Percentiles rank a stretch among this genome's conserved stretches.
phyloP scores from a whole-genome alignment of 192 early-diverging fungal genomes.

The Umbelopsis ramanniana region DNA sequence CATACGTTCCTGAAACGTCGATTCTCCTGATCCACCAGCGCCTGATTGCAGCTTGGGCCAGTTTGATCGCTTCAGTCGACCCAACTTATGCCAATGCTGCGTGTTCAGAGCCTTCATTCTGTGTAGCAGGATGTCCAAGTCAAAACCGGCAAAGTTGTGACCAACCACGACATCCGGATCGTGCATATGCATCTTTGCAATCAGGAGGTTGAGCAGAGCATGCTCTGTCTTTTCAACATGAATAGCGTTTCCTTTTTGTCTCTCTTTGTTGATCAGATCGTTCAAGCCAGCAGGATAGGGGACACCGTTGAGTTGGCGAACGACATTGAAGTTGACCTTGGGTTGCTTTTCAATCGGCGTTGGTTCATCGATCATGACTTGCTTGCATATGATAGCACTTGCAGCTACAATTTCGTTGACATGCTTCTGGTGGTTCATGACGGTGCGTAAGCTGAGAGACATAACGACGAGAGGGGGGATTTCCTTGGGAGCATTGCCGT shows the following conservation, averaged over 20 bases:
- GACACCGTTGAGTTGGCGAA: conserved; percentile 74
- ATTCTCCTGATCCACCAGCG: conserved; percentile 80
- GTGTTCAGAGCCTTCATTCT: conserved; percentile 86
- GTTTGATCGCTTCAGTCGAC: conserved; percentile 76
- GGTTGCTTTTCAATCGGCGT: conserved; percentile 48
- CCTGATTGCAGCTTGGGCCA: conserved; percentile 88
- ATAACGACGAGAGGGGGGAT: conserved; percentile 84
- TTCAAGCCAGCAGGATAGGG: conserved; percentile 86
- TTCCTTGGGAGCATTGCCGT: conserved; percentile 42
- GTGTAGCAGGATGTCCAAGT: conserved; percentile 90
- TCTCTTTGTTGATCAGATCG: conserved; percentile 51
- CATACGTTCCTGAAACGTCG: conserved; percentile 74
- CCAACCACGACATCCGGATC: conserved; percentile 97
- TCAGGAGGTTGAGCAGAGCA: conserved; percentile 78
- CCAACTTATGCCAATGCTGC: conserved; percentile 86
- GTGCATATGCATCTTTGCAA: conserved; percentile 70
- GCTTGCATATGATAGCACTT: conserved; percentile 74
- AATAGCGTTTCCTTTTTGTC: conserved; percentile 46
- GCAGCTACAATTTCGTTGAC: conserved; percentile 90
- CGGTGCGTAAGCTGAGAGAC: conserved; percentile 84
- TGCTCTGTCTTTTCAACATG: conserved; percentile 70
- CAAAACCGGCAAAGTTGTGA: conserved; percentile 97
- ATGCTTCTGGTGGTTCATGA: conserved; percentile 79
- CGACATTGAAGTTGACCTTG: conserved; percentile 62
- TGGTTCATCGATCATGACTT: conserved; percentile 63